Conservation (phyloP, 768 basidiomycete genomes). For the Coprinellus micaceus region DNA sequence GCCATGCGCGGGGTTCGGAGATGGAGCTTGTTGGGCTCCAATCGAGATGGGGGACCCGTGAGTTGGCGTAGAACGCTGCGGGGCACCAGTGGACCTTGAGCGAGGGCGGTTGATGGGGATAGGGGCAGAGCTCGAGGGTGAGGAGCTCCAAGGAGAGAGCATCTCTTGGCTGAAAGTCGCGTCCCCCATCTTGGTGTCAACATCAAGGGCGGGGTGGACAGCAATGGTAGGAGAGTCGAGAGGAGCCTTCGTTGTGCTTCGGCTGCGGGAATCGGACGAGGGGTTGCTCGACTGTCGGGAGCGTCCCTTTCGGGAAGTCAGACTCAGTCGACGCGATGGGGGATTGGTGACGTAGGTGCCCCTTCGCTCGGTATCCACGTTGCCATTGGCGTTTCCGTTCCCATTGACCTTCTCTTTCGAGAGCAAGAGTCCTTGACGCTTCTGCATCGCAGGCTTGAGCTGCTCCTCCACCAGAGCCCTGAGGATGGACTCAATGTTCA, state of each 20-base stretch:
- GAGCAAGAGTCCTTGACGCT: background rate
- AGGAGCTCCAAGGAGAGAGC: conserved; percentile 5
- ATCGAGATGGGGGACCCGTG: background rate
- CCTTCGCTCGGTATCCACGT: too few species aligned
- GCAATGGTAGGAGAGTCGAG: conserved; percentile 9
- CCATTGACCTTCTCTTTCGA: background rate
- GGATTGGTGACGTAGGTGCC: conserved; percentile 8
- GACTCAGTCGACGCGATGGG: conserved; percentile 1
- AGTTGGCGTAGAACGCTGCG: background rate
- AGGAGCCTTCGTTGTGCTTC: background rate
- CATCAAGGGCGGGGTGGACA: conserved; percentile 6
- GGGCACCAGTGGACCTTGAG: conserved; percentile 1
- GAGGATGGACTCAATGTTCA: conserved; percentile 46
- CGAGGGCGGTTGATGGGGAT: conserved; percentile 5
- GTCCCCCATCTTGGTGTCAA: background rate
- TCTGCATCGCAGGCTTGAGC: conserved; percentile 37
- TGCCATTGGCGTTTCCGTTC: too few species aligned
- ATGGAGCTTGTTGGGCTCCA: background rate
- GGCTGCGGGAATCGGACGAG: background rate
- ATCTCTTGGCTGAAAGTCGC: background rate
- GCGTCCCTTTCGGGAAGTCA: background rate
- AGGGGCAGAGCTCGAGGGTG: background rate
- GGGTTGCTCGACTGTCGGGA: background rate
- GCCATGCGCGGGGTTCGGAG: background rate
- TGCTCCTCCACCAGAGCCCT: conserved; percentile 40